Evolutionary conservation across 192 early-diverging fungal species (phyloP).

Genomic region (Cladochytrium replicatum): DNA sequence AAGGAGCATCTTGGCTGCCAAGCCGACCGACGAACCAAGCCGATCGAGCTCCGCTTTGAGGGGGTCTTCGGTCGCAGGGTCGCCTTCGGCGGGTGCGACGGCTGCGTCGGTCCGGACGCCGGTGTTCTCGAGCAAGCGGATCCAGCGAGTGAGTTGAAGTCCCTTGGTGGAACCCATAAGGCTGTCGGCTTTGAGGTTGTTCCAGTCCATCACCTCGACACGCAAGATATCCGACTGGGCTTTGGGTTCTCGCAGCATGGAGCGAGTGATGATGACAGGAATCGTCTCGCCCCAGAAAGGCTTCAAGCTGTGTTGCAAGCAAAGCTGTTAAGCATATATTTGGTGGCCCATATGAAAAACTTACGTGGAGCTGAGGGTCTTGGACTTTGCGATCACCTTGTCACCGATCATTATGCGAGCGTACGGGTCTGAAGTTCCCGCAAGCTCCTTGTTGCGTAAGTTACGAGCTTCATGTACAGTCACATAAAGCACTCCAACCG

Average conservation of each 20-base stretch:
- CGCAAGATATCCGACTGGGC: conserved; percentile 53
- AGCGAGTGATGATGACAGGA: conserved; percentile 62
- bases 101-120: background rate
- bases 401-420: conserved; percentile 62
- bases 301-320: conserved; percentile 39
- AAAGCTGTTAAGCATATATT: too few relatives aligned
- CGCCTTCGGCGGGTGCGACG: background rate
- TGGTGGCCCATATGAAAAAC: too few relatives aligned
- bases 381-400: conserved; percentile 54
- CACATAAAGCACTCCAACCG: conserved; percentile 79
- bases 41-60: too few relatives aligned
- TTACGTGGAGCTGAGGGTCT: conserved; percentile 51
- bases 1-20: too few relatives aligned
- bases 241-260: conserved; percentile 13
- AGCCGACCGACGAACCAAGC: too few relatives aligned
- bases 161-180: conserved; percentile 44
- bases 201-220: conserved; percentile 75
- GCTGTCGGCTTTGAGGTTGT: conserved; percentile 62
- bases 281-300: conserved; percentile 82
- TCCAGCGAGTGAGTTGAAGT: conserved; percentile 24
- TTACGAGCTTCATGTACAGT: conserved; percentile 68
- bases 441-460: conserved; percentile 76
- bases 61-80: too few relatives aligned
- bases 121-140: conserved; percentile 30
- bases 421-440: conserved; percentile 88